A percentile compares a stretch with the other conserved stretches of the same genome.
Conservation (phyloP, 176 grass and related monocot species). For the Oryza nivara region DNA sequence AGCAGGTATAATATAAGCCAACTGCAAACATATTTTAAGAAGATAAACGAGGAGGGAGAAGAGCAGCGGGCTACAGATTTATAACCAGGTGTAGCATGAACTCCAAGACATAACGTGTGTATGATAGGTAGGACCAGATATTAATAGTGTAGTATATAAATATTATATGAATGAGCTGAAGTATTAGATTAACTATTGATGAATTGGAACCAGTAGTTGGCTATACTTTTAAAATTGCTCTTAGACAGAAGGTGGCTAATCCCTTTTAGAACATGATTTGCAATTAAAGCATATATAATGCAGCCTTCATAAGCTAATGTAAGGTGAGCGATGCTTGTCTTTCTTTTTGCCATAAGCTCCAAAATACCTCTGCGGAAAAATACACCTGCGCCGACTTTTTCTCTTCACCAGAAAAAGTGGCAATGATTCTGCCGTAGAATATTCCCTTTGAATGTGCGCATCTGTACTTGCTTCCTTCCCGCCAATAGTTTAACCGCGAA, state of each 20-base stretch:
- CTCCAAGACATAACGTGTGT: no score
- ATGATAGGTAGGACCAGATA: no score
- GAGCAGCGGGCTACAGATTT: no score
- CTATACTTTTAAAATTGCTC: no score
- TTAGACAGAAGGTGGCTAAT: neutral
- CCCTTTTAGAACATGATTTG: neutral
- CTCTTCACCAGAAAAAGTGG: slow-evolving; percentile 24
- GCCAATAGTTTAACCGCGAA: slow-evolving; percentile 27
- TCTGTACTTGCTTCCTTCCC: slow-evolving; percentile 38
- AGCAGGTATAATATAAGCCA: no score
- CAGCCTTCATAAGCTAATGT: neutral
- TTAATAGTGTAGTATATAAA: no score
- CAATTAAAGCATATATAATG: neutral
- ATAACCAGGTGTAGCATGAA: no score
- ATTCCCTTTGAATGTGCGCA: slow-evolving; percentile 48
- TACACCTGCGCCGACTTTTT: slow-evolving; percentile 18
- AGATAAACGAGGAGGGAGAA: no score
- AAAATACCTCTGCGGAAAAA: neutral
- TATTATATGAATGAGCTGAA: no score
- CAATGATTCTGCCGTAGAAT: slow-evolving; percentile 45
- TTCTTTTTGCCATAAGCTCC: slow-evolving; percentile 1
- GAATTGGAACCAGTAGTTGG: no score
- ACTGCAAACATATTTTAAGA: no score
- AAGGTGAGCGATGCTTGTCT: neutral
- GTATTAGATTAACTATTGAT: no score